Evolutionary conservation across 1,139 yeast species (phyloP).

Genomic region (Scheffersomyces stambukii): DNA sequence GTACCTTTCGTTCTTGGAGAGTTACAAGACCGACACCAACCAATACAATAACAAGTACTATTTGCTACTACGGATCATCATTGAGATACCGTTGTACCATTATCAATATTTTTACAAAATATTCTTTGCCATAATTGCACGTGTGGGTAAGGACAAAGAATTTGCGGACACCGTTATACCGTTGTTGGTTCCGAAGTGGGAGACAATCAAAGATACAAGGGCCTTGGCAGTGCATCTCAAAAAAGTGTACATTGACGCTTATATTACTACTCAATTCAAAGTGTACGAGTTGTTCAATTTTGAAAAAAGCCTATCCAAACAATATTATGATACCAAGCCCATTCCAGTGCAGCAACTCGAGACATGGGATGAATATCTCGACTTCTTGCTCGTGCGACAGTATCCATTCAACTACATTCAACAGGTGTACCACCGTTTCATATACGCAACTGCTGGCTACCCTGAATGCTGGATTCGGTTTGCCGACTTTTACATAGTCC

Average conservation of each 20-base stretch:
- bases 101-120: conserved; percentile 52
- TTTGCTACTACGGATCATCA: conserved; percentile 50
- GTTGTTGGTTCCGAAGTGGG: conserved; percentile 18
- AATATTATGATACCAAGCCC: conserved; percentile 44
- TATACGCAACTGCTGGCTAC: conserved; percentile 50
- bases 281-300: conserved; percentile 58
- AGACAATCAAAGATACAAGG: conserved; percentile 14
- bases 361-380: conserved; percentile 60
- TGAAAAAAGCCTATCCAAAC: conserved; percentile 55
- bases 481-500: conserved; percentile 40
- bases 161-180: conserved; percentile 14
- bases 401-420: conserved; percentile 27
- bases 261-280: conserved; percentile 57
- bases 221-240: conserved; percentile 28
- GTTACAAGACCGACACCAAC: conserved; percentile 29
- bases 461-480: conserved; percentile 62
- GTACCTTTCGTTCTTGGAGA: conserved; percentile 54
- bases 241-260: conserved; percentile 48
- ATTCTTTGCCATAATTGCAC: conserved; percentile 40
- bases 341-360: conserved; percentile 43
- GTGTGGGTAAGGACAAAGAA: conserved; percentile 22
- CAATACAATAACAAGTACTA: conserved; percentile 28
- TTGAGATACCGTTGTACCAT: conserved; percentile 76
- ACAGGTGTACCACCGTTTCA: conserved; percentile 53
- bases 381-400: conserved; percentile 42